Evolutionary conservation across 2,329 filamentous ascomycete genomes (phyloP), one percentile per base, ranked within the genome.

Genomic region (Grosmannia serpens): DNA sequence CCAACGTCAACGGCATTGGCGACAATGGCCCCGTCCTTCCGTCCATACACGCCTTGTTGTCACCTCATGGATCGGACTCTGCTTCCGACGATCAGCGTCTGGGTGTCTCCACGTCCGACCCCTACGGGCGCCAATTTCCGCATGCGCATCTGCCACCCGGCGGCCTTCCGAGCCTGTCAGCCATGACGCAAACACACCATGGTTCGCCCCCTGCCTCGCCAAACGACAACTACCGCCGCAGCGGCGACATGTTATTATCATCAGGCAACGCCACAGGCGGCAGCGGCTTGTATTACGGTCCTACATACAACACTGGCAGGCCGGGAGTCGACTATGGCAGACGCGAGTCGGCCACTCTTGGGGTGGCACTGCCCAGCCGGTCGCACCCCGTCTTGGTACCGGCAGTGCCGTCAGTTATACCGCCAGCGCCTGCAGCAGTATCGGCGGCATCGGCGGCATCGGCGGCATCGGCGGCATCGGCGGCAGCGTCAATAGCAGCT

Each of bases 161-260:
- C 22, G 24, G 27, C 6, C 63, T 74, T 24, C 64, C 67, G 8
- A 63, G 66, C 2, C 65, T 75, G n/a, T 62, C 69, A n/a, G 65
- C 67, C n/a, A 58, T 62, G 20, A 67, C 65, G 63, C 63, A 49
- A 6, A 29, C n/a, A n/a, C n/a, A 17, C 24, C 49, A 44, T 15
- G 4, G 20, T 2, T 74, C 78, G 24, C 77, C 80, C 13, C 78
- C 79, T 1, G 71, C 76, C 17, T 82, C 79, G 4, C 76, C 78
- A 20, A 73, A 75, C 56, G 76, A 46, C 33, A 5, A 5, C 9
- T 55, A 55, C 22, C 67, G 66, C 22, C 78, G 74, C 60, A 67
- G 69, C n/a, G 69, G 71, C 60, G 74, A 74, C 44, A 70, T 79
- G 17, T 71, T 74, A 5, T 82, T 79, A 10, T 78, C 79, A 3